Base-by-base conservation (phyloP, 2,329 filamentous ascomycete species). In the Penicillium sp. region DNA sequence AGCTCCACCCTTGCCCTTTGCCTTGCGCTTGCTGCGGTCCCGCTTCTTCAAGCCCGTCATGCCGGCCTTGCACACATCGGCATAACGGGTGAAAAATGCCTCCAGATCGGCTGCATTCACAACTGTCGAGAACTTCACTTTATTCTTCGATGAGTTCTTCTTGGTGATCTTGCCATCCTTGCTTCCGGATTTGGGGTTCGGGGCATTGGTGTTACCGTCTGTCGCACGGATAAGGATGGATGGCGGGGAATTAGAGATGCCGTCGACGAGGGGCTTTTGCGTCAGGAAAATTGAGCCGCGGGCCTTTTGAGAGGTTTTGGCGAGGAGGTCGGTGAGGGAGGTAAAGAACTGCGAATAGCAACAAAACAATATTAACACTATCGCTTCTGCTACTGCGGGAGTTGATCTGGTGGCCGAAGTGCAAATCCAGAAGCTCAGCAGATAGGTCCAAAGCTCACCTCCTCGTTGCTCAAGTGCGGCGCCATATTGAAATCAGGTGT, bases 41-140 rank as follows among this genome's bases (percentile, higher is more conserved):
- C 95, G 85, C 73, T 96, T 96, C 85, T 96, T 98, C 78, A 99
- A 74, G 7, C 89, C 88, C 50, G 85, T 83, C 92, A 98, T 97
- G 6, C 92, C 92, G 0, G 83, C 81, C 80, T 96, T 97, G 78
- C 93, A 97, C 3, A 92, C 83, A 66, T 98, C 95, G 22, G 92
- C 93, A 79, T 98, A 99, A 53, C 86, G 83, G 33, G 81, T 79
- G 75, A 92, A 99, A 72, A 99, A 99, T 0, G 75, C 80, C 55
- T 96, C 92, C 11, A 98, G 75, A 5, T 89, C 86, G 58, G 88
- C 85, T 0, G 89, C 86, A 56, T 89, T 83, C 0, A 98, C 92
- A 0, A 96, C 77, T 0, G 95, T 98, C 2, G 91, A 91, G 27
- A 97, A 73, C 75, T 93, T 96, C 66, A 90, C 77, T 69, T 86